phyloP scores from a whole-genome alignment of 768 basidiomycete species.

The Cyathus striatus region DNA sequence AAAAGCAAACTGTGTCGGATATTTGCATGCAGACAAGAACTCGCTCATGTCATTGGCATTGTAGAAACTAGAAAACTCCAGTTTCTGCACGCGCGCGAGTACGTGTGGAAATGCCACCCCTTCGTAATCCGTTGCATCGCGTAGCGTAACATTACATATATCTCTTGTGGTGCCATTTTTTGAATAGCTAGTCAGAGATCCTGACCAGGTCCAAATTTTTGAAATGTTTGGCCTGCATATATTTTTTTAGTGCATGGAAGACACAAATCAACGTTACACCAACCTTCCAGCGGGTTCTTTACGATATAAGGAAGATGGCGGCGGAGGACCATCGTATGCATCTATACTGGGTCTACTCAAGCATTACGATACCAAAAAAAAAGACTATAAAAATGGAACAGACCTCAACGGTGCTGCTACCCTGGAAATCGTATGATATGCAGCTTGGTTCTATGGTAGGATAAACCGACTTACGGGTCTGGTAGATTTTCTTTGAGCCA shows the following conservation, averaged over 20 bases:
- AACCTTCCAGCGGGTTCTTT: background rate
- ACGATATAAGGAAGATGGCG: background rate
- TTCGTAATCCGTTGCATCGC: constrained; percentile 35
- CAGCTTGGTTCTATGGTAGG: no score
- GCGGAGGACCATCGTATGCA: background rate
- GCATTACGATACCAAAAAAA: no score
- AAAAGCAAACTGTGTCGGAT: constrained; percentile 47
- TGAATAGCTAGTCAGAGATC: constrained; percentile 30
- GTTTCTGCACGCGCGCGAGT: constrained; percentile 31
- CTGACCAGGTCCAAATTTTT: constrained; percentile 65
- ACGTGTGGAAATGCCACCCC: constrained; percentile 48
- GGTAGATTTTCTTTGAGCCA: no score
- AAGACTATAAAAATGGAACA: no score
- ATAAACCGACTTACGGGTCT: no score
- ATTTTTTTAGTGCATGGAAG: background rate
- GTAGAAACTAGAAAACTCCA: constrained; percentile 45
- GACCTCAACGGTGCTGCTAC: no score
- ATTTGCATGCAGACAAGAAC: constrained; percentile 45
- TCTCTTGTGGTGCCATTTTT: constrained; percentile 6
- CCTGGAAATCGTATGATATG: no score
- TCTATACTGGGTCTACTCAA: background rate
- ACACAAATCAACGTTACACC: background rate
- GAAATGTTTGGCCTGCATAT: constrained; percentile 43
- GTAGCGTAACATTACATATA: constrained; percentile 45
- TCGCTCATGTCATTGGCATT: constrained; percentile 39